Base-by-base conservation (phyloP, 2,329 filamentous ascomycete species). In the Cordyceps tenuipes region DNA sequence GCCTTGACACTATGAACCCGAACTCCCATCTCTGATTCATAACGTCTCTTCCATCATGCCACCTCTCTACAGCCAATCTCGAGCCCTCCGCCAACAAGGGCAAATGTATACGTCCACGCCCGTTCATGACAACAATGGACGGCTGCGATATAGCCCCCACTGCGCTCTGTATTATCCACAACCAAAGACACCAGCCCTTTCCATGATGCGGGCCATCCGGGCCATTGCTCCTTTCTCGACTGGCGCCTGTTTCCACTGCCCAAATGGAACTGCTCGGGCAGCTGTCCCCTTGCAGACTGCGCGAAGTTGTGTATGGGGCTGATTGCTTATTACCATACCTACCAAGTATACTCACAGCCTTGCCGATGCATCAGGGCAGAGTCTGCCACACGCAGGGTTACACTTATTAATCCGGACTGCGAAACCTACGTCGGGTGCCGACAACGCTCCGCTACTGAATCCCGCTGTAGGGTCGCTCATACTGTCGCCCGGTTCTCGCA, bases 101-200 rank as follows among this genome's bases (percentile, higher is more conserved):
- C 34, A 9, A 31, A 41, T 26, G 44, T 31, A 48, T 39, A 49
- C 13, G 15, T 21, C 44, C 54, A 57, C 34, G 54, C 44, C 44
- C 15, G 19, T 57, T 57, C 44, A 19, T 41, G 54, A 57, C 34
- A 21, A 39, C 54, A 49, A 57, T 49, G 44, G 53, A 47, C 41
- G 44, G 54, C 36, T 12, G n/a, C 47, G 46, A 58, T 51, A 51
- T 43, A 51, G 56, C 47, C 56, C 47, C 55, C 55, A 57, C 55
- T n/a, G 19, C 15, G 17, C 23, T n/a, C 31, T 19, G 7, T 34
- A 44, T 29, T 21, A 57, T 31, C 55, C 46, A 57, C 55, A 29
- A 29, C 43, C 15, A 36, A 57, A 41, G 46, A 48, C 34, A 21
- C 43, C 46, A 57, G 55, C 44, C 34, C 34, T 36, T 51, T 48